Evolutionary conservation across 75 land plant species (phyloP).

Genomic region (Ceratopteris richardii): DNA sequence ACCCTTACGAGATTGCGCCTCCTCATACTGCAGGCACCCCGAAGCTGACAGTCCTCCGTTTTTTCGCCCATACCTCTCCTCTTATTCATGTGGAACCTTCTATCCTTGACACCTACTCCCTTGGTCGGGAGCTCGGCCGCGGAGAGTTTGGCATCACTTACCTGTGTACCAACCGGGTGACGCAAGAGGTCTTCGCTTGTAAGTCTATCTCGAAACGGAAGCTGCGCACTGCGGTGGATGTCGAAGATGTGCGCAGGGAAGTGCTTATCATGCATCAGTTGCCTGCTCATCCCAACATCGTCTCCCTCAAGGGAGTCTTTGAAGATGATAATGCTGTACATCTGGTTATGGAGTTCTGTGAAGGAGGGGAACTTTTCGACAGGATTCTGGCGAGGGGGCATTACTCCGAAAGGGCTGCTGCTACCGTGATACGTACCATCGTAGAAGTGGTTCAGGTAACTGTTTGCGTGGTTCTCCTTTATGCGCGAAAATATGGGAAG

Average conservation of each 20-base stretch:
- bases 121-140: constrained; percentile 59
- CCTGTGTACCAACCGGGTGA: constrained; percentile 44
- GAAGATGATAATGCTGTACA: constrained; percentile 75
- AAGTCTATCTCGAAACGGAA: constrained; percentile 79
- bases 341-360: constrained; percentile 85
- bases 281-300: constrained; percentile 67
- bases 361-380: constrained; percentile 83
- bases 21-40: background rate
- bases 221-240: constrained; percentile 56
- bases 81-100: constrained; percentile 7
- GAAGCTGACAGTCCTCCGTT: constrained; percentile 29
- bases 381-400: constrained; percentile 57
- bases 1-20: too few species aligned
- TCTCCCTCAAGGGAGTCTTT: constrained; percentile 52
- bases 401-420: constrained; percentile 80
- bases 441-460: constrained; percentile 72
- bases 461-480: too few species aligned
- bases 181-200: constrained; percentile 52
- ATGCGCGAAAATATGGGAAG: too few species aligned
- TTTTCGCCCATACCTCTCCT: background rate
- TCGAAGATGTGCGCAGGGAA: constrained; percentile 82
- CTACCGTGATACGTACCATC: constrained; percentile 52
- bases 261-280: constrained; percentile 78
- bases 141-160: constrained; percentile 82
- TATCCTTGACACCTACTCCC: constrained; percentile 29